Base-by-base conservation (phyloP, 768 basidiomycete species). In the Tylopilus vinaceipallidus region DNA sequence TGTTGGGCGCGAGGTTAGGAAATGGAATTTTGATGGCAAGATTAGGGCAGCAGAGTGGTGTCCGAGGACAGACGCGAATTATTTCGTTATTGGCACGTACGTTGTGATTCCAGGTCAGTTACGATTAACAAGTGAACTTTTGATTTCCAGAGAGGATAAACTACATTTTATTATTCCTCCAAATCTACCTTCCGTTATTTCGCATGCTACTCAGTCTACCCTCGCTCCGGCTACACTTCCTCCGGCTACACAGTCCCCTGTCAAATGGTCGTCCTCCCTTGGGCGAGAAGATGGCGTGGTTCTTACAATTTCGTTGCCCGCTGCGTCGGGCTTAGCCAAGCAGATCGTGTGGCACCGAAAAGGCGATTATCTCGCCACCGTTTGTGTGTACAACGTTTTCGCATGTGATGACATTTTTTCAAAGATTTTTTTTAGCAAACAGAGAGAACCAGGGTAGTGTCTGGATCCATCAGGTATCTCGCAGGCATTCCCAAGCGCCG, bases 401-500 rank as follows among this genome's bases (percentile, higher is more conserved):
- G 4, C 47, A 6, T 26, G 23, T 41, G 48, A 45, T 46, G 52
- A 36, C 44, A 17, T 53, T 46, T n/a, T n/a, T 24, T 26, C 49
- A 26, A 55, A 50, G 14, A 53, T 50, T 39, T 49, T 52, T 49
- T n/a, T 57, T 54, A 88, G 85, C 85, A 14, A 79, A 73, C 57
- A 77, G 75, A 56, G 88, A 84, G 42, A 78, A 76, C 29, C 88
- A 91, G 64, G 86, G 88, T 30, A 82, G 84, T 38, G 90, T 98
- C 24, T 93, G 95, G 83, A 97, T 99, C 44, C 97, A 99, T 65
- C 97, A 99, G 64, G 67, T 97, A 16, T 87, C 90, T 24, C 86
- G 89, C 52, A 84, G 94, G 65, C 89, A 97, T 68, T 98, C 95
- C 4, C 97, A 99, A 71, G 91, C 94, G 5, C 97, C 97, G 11